Base-by-base conservation (phyloP, 192 early-diverging fungal genomes). In the Tieghemiomyces parasiticus region DNA sequence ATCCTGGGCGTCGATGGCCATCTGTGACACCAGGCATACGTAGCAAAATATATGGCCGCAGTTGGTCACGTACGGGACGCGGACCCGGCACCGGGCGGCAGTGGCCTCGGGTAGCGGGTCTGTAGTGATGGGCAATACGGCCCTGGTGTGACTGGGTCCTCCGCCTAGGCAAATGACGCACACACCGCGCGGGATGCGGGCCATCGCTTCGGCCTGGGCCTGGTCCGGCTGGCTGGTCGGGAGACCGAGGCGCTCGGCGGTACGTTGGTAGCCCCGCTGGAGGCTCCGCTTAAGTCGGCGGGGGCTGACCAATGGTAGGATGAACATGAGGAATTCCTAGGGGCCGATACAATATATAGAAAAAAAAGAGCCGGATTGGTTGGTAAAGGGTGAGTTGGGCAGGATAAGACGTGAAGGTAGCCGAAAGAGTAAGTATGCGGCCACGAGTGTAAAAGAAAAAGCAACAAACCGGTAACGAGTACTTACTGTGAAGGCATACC, bases 1-100 rank as follows among this genome's bases (percentile, higher is more conserved):
- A 35, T 82, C 81, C 34, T 71, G 70, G 32, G 78, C 86, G 60
- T 85, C 82, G 20, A 86, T 71, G 60, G 85, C 75, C 71, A 87
- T 76, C 65, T 80, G 78, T 47, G 70, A 86, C 70, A 80, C 81
- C 44, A 96, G 73, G 65, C 93, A 96, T 60, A 90, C 89, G 61
- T 96, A 96, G 69, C 93, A 96, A 65, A 84, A 96, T 0, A 76
- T 46, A 53, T 96, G 92, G 0, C 86, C 87, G 63, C 93, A 96
- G 55, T 83, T 79, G 1, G 92, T 80, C 20, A 72, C 67, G 61
- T 91, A 90, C 22, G 93, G 85, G 50, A 83, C 88, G n/a, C 71
- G 71, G 13, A 84, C 67, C 12, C 67, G 65, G 30, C 60, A 62
- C 20, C 64, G 60, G 26, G 64, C 46, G 28, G 65, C 51, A 19